phyloP scores from a whole-genome alignment of 495 filamentous ascomycete species.

The Bacidia rubella region DNA sequence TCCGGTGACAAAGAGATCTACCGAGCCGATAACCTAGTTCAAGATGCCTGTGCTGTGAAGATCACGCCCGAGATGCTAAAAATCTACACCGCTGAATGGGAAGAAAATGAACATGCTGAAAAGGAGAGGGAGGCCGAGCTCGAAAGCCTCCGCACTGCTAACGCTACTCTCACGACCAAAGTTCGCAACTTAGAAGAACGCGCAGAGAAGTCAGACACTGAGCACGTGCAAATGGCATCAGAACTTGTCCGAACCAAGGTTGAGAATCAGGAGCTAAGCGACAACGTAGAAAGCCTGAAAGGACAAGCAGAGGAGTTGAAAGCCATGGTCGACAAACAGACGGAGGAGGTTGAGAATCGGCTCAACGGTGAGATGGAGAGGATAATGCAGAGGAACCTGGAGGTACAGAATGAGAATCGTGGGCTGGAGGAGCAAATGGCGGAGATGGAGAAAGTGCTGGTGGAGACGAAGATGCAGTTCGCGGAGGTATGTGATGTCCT shows the following conservation, averaged over 20 bases:
- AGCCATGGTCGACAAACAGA: constrained; percentile 75
- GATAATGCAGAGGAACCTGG: constrained; percentile 81
- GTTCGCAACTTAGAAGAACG: constrained; percentile 77
- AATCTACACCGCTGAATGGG: constrained; percentile 77
- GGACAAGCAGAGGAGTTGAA: constrained; percentile 72
- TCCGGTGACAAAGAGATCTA: constrained; percentile 93
- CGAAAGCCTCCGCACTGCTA: constrained; percentile 55
- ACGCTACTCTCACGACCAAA: constrained; percentile 47
- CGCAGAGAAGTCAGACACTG: constrained; percentile 75
- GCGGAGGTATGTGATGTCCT: constrained; percentile 58
- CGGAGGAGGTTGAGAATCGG: constrained; percentile 71
- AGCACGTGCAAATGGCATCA: constrained; percentile 84
- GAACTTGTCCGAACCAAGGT: constrained; percentile 86
- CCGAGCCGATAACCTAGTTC: constrained; percentile 81
- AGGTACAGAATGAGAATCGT: constrained; percentile 90
- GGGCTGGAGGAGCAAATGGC: constrained; percentile 76
- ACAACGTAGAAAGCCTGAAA: constrained; percentile 74
- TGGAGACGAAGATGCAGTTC: constrained; percentile 86
- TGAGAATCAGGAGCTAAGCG: constrained; percentile 75
- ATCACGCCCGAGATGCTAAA: constrained; percentile 70
- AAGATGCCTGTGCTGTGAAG: constrained; percentile 82
- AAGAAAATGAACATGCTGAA: constrained; percentile 65
- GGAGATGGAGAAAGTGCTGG: constrained; percentile 89
- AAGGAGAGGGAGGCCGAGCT: constrained; percentile 73
- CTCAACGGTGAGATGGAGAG: constrained; percentile 80